Conservation (phyloP, 2,329 filamentous ascomycete genomes). For the Trichophyton rubrum region DNA sequence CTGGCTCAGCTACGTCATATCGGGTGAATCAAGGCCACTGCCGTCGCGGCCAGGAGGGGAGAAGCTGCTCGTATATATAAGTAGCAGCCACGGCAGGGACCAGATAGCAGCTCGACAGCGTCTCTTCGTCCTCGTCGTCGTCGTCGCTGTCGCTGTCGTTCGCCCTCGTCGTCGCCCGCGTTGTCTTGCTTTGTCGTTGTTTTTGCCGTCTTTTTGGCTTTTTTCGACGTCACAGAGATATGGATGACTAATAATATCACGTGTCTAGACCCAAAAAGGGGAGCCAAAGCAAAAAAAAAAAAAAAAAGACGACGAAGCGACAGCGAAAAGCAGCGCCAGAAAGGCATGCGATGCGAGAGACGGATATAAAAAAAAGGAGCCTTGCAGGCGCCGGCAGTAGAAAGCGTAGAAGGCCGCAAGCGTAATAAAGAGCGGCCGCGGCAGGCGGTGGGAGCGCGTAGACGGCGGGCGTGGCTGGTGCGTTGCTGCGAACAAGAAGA, state of each 20-base stretch:
- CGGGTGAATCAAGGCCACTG: neutral
- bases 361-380: neutral
- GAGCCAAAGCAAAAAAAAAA: neutral
- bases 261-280: neutral
- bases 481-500: neutral
- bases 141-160: neutral
- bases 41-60: no score
- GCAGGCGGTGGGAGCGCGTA: no score
- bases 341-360: neutral
- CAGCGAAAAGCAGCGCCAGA: no score
- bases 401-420: neutral
- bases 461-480: neutral
- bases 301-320: neutral
- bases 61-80: no score
- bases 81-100: no score
- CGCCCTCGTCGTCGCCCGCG: neutral
- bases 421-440: neutral
- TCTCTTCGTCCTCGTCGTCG: neutral
- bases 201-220: neutral
- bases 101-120: neutral
- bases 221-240: neutral
- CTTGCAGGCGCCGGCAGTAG: neutral
- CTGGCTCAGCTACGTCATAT: slow-evolving; percentile 3
- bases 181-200: neutral
- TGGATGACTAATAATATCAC: neutral